Conservation (phyloP, 768 basidiomycete genomes). For the Phanerochaete sordida region DNA sequence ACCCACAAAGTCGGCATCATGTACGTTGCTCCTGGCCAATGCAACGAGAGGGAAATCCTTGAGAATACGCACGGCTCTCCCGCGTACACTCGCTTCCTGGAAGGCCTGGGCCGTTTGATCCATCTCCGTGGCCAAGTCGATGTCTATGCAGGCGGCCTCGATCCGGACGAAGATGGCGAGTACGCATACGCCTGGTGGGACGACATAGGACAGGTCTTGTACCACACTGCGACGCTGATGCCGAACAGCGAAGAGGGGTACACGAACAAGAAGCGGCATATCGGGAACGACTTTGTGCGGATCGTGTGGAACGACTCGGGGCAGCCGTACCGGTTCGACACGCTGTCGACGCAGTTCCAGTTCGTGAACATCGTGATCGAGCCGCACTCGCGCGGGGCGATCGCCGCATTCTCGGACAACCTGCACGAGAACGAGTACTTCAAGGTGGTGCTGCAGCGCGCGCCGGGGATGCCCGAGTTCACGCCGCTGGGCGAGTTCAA, state of each 20-base stretch:
- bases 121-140: constrained; percentile 86
- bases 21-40: constrained; percentile 93
- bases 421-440: constrained; percentile 93
- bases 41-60: constrained; percentile 79
- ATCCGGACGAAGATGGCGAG: constrained; percentile 90
- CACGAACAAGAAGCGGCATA: constrained; percentile 89
- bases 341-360: constrained; percentile 89
- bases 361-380: constrained; percentile 98
- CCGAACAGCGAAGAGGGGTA: constrained; percentile 75
- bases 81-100: constrained; percentile 90
- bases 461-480: constrained; percentile 90
- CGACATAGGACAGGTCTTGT: constrained; percentile 92
- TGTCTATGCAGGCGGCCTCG: constrained; percentile 89
- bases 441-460: constrained; percentile 88
- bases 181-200: constrained; percentile 99
- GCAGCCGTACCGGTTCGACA: constrained; percentile 84
- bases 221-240: constrained; percentile 97
- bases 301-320: constrained; percentile 99
- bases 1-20: constrained; percentile 95
- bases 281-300: constrained; percentile 95
- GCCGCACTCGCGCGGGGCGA: constrained; percentile 82
- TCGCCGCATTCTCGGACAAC: constrained; percentile 82
- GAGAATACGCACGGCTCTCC: constrained; percentile 91
- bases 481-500: constrained; percentile 92
- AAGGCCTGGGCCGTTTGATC: constrained; percentile 85